Percentiles rank a stretch among this genome's conserved stretches.
These are phyloP conservation scores for Hortaea sp. DNA, from an alignment of 2,329 filamentous ascomycete genomes.

Conservation along the genomic window DNA sequence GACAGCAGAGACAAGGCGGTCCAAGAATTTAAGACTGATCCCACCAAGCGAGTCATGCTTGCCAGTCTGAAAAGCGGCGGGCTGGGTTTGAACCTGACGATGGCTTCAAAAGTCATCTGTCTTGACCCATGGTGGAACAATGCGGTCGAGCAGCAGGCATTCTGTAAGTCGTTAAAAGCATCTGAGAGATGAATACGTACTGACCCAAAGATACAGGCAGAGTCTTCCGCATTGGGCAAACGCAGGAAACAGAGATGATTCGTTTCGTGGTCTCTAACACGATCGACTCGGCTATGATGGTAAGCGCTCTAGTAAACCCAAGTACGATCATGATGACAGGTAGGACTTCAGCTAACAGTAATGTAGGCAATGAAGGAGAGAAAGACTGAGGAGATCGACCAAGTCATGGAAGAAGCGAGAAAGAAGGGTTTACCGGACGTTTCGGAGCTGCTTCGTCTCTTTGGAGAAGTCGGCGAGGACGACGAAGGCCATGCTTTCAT, in stretches of 20 bases:
- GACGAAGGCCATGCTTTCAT: conserved; percentile 32
- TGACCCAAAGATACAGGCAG: conserved; percentile 24
- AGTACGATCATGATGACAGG: background rate
- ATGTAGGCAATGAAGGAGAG: conserved; percentile 32
- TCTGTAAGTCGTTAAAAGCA: conserved; percentile 24
- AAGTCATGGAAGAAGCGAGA: conserved; percentile 32
- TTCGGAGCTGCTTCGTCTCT: conserved; percentile 36
- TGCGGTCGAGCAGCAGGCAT: conserved; percentile 30
- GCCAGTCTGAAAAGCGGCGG: conserved; percentile 49
- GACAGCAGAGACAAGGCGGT: conserved; percentile 38
- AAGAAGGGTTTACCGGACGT: conserved; percentile 25
- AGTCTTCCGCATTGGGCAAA: conserved; percentile 56
- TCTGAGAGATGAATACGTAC: too few species aligned
- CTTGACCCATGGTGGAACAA: conserved; percentile 34
- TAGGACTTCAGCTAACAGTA: background rate
- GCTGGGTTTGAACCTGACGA: conserved; percentile 49
- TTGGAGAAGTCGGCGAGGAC: conserved; percentile 33
- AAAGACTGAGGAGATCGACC: conserved; percentile 41
- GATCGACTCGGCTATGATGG: conserved; percentile 48
- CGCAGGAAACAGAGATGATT: conserved; percentile 48
- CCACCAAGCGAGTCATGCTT: conserved; percentile 39
- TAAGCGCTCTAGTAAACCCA: conserved; percentile 1
- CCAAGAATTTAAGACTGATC: conserved; percentile 34
- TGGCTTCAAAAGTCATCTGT: conserved; percentile 40
- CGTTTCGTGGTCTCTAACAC: conserved; percentile 46